Evolutionary conservation across 2,329 filamentous ascomycete species (phyloP).

Genomic region (Ascosphaera apis): DNA sequence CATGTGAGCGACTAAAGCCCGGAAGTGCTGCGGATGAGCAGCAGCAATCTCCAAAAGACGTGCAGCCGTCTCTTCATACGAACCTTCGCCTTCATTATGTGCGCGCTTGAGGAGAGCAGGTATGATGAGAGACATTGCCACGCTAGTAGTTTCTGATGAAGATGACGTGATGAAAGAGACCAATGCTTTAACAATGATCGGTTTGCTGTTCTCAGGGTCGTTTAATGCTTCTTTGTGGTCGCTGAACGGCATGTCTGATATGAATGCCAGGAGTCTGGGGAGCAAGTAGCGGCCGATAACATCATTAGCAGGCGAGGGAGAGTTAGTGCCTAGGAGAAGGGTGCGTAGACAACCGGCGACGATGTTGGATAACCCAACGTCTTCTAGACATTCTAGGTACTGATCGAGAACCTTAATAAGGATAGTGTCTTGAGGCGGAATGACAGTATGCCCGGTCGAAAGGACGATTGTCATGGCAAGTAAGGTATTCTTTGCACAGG

Average conservation of each 20-base stretch:
- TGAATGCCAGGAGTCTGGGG: slow-evolving; percentile 53
- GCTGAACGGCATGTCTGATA: slow-evolving; percentile 28
- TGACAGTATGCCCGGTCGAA: slow-evolving; percentile 50
- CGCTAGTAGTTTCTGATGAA: slow-evolving; percentile 11
- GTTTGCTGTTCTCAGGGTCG: slow-evolving; percentile 54
- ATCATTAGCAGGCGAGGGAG: slow-evolving; percentile 40
- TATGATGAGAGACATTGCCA: slow-evolving; percentile 51
- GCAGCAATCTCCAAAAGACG: slow-evolving; percentile 63
- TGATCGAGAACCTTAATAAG: slow-evolving; percentile 56
- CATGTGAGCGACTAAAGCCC: slow-evolving; percentile 48
- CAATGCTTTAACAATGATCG: slow-evolving; percentile 49
- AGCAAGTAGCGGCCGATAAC: slow-evolving; percentile 52
- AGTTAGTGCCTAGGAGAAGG: slow-evolving; percentile 43
- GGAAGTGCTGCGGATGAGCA: slow-evolving; percentile 49
- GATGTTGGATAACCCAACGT: slow-evolving; percentile 45
- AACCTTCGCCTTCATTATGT: slow-evolving; percentile 32
- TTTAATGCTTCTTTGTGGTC: slow-evolving; percentile 35
- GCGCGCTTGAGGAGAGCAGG: slow-evolving; percentile 56
- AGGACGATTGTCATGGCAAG: slow-evolving; percentile 75
- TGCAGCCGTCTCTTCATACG: slow-evolving; percentile 51
- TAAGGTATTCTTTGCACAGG: slow-evolving; percentile 82
- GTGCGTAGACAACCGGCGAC: slow-evolving; percentile 77
- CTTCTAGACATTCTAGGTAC: slow-evolving; percentile 55
- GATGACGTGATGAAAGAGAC: slow-evolving; percentile 40
- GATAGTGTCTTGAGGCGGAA: slow-evolving; percentile 53